Conservation (phyloP, 805 yeast genomes). For the Candida yuanshanica region DNA sequence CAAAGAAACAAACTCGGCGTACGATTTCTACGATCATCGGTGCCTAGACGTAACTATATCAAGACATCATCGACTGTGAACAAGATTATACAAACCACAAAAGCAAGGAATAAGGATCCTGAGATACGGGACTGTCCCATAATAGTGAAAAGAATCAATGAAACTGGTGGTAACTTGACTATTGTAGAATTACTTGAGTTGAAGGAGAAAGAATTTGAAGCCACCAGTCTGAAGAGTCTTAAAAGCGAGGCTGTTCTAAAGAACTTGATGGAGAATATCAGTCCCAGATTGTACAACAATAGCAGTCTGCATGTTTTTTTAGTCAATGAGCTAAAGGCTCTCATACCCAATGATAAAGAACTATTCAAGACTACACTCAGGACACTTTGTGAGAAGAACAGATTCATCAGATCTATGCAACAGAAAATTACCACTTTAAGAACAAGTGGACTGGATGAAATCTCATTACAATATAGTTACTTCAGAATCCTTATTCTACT, state of each 20-base stretch:
- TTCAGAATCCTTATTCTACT: not conserved
- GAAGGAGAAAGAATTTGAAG: not conserved
- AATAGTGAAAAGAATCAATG: slow-evolving; percentile 2
- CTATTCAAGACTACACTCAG: not conserved
- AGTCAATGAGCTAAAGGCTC: not conserved
- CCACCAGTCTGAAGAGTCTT: not conserved
- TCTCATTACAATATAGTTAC: not conserved
- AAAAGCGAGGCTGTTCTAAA: slow-evolving; percentile 2
- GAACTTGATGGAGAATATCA: slow-evolving; percentile 4
- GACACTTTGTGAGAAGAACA: not conserved
- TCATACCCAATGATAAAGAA: not conserved
- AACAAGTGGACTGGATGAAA: not conserved
- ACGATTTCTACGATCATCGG: not conserved
- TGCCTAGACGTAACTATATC: not conserved
- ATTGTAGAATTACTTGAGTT: slow-evolving; percentile 4
- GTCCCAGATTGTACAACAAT: not conserved
- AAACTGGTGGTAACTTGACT: slow-evolving; percentile 11
- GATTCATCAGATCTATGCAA: not conserved
- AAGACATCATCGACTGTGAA: not conserved
- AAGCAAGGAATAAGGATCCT: not conserved
- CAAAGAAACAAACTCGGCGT: not conserved
- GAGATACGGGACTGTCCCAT: not conserved
- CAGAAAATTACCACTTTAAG: not conserved
- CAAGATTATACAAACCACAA: not conserved
- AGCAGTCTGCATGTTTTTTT: slow-evolving; percentile 1